Percentiles rank a stretch among this genome's conserved stretches.
Conservation (phyloP, 805 yeast species). For the Tetrapisispora fleetii region DNA sequence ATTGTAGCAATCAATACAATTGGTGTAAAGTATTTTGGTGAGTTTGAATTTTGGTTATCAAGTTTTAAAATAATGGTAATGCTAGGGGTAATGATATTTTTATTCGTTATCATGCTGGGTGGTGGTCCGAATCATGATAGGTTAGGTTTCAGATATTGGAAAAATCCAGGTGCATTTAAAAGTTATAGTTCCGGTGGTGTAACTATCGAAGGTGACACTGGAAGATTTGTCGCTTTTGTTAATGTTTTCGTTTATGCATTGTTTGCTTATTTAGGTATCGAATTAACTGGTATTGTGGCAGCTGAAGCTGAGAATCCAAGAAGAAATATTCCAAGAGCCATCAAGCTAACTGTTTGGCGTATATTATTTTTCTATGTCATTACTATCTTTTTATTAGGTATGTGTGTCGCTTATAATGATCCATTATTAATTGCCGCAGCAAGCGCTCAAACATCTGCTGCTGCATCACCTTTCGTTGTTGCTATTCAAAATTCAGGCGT, state of each 20-base stretch:
- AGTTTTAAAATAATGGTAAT: slow-evolving; percentile 54
- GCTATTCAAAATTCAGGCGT: slow-evolving; percentile 61
- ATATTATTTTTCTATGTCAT: slow-evolving; percentile 53
- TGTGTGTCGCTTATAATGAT: slow-evolving; percentile 56
- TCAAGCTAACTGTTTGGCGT: slow-evolving; percentile 59
- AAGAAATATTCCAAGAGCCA: slow-evolving; percentile 60
- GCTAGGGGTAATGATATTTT: slow-evolving; percentile 53
- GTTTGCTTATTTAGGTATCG: slow-evolving; percentile 65
- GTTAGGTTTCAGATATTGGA: slow-evolving; percentile 64
- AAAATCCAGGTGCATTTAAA: slow-evolving; percentile 55
- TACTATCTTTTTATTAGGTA: slow-evolving; percentile 53
- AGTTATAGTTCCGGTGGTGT: slow-evolving; percentile 29
- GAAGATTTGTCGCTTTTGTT: slow-evolving; percentile 51
- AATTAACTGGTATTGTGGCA: slow-evolving; percentile 60
- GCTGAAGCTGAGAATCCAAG: slow-evolving; percentile 67
- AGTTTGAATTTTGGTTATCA: slow-evolving; percentile 41
- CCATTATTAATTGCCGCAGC: slow-evolving; percentile 42
- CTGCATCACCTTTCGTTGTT: slow-evolving; percentile 78
- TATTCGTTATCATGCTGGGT: slow-evolving; percentile 60
- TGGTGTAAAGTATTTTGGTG: slow-evolving; percentile 38
- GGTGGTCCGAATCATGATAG: slow-evolving; percentile 72
- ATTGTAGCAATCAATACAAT: slow-evolving; percentile 30
- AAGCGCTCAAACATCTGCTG: slow-evolving; percentile 42
- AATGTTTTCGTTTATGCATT: slow-evolving; percentile 57
- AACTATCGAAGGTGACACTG: slow-evolving; percentile 35